Evolutionary conservation across 805 yeast genomes (phyloP), one percentile per base, ranked within the genome.

Genomic region (Saccharomycopsis sp.): DNA sequence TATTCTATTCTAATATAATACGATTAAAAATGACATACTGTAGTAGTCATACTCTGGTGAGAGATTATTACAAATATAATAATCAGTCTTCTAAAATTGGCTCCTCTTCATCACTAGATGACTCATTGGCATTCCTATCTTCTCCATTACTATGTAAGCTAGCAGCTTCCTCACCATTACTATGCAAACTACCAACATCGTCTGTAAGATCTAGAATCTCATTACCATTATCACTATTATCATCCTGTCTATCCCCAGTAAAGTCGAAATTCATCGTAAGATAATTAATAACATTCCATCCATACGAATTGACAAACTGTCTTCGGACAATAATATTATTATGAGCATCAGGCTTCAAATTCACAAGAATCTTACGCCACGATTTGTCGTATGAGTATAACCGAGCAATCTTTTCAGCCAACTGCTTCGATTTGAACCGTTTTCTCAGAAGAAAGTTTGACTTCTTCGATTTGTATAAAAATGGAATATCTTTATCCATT

Each of bases 281-380:
- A 70, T 93, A 97, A 51, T 85, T 86, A n/a, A 93, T 77, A 0
- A 90, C 96, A 0, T 88, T 89, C 94, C 97, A 90, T 1, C 99
- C 99, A 72, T 86, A 92, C 0, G 97, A 94, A 72, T 93, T 93
- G 3, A 96, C 86, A 75, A 89, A 94, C 62, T 89, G 74, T 64
- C 99, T 78, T 62, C 99, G 76, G 1, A 93, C 98, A 25, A 89
- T 78, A 29, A 94, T 91, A 67, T 91, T 93, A 67, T 93, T 93
- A 68, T 93, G 99, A 0, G 99, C 97, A 70, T 93, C 99, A 0
- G 97, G 97, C 63, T 84, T 81, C 63, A 94, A 73, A 50, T 83
- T 83, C 1, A 92, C 97, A 25, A 94, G 72, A 2, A 94, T 97
- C 71, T 93, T 93, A 51, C 97, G 75, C 99, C 99, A 93, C 1